Conservation (phyloP, 2,329 filamentous ascomycete genomes). For the Pochonia chlamydosporia region DNA sequence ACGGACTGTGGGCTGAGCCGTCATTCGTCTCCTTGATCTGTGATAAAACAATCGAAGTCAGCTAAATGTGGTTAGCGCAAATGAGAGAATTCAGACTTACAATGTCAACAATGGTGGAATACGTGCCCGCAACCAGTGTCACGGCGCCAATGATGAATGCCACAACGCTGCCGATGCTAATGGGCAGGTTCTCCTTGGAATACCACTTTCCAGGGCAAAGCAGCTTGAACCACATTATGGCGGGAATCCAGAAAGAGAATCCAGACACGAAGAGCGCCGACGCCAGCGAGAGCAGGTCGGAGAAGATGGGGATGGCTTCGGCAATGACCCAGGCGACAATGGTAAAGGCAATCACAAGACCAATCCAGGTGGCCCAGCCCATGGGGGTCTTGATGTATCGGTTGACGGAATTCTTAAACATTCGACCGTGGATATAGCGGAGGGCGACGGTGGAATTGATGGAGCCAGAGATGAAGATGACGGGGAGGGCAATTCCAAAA, state of each 20-base stretch:
- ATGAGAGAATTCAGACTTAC: conserved; percentile 14
- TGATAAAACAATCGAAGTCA: background rate
- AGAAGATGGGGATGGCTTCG: conserved; percentile 65
- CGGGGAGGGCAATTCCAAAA: conserved; percentile 60
- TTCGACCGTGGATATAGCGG: conserved; percentile 32
- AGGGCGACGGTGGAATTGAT: conserved; percentile 45
- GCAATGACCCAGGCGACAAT: conserved; percentile 62
- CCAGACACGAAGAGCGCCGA: conserved; percentile 40
- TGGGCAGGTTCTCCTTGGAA: conserved; percentile 18
- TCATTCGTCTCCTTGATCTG: conserved; percentile 16
- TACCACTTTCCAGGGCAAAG: conserved; percentile 17
- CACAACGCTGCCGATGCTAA: conserved; percentile 18
- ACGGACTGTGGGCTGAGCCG: conserved; percentile 12
- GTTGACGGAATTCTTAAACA: conserved; percentile 28
- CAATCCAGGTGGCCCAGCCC: conserved; percentile 46
- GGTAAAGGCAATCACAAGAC: conserved; percentile 51
- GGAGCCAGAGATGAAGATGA: conserved; percentile 63
- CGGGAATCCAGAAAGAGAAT: conserved; percentile 16
- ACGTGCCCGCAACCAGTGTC: conserved; percentile 21
- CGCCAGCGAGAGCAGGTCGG: conserved; percentile 49
- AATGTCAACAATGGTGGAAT: conserved; percentile 22
- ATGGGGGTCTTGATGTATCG: conserved; percentile 32
- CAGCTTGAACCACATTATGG: conserved; percentile 17
- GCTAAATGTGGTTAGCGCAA: background rate
- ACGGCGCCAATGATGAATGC: conserved; percentile 22